phyloP scores from a whole-genome alignment of 306 rosid genomes.

The Prunus kanzakura region DNA sequence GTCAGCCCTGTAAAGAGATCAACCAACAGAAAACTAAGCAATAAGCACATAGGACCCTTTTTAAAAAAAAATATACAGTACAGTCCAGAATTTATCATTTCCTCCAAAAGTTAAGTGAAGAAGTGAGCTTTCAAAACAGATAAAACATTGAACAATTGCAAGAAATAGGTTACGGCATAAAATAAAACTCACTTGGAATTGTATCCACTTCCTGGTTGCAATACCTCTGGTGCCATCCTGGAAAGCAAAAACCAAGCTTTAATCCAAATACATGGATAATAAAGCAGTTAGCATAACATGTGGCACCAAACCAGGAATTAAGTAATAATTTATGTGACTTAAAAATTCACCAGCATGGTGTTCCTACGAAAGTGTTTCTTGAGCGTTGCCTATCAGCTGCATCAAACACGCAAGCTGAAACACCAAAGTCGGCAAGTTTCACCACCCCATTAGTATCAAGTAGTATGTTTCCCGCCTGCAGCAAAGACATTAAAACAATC shows the following conservation, averaged over 20 bases:
- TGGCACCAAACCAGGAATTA: not conserved
- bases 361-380: conserved; percentile 90
- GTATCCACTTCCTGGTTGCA: conserved; percentile 98
- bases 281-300: conserved; percentile 1
- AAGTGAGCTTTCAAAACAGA: not conserved
- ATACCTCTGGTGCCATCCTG: conserved; percentile 99
- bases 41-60: not conserved
- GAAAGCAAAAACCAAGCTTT: conserved; percentile 7
- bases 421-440: conserved; percentile 96
- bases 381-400: conserved; percentile 90
- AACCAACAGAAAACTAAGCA: conserved; percentile 1
- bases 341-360: conserved; percentile 86
- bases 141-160: not conserved
- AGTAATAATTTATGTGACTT: not conserved
- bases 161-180: not conserved
- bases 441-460: conserved; percentile 71
- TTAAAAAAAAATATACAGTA: not conserved
- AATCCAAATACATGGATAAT: conserved; percentile 9
- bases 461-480: conserved; percentile 89
- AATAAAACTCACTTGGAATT: conserved; percentile 78
- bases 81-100: not conserved
- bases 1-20: conserved; percentile 52
- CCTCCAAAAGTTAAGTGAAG: not conserved
- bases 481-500: conserved; percentile 1
- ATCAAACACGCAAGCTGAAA: conserved; percentile 96